Evolutionary conservation across 768 basidiomycete genomes (phyloP).

Genomic region (Gymnopilus junonius): DNA sequence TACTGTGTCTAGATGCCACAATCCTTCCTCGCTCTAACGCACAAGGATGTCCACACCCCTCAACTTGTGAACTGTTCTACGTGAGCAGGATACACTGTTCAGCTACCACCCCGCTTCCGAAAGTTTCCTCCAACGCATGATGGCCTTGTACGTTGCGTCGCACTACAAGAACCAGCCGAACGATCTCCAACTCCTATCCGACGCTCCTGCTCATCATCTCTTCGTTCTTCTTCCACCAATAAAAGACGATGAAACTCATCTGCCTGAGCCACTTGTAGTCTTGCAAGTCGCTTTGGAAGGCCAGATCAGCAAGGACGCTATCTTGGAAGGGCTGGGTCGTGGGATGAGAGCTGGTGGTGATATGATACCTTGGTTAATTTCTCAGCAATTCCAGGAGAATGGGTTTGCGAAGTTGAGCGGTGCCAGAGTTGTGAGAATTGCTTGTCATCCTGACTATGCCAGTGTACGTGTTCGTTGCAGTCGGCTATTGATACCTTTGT

Average conservation of each 20-base stretch:
- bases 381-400: slow-evolving; percentile 95
- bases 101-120: slow-evolving; percentile 98
- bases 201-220: slow-evolving; percentile 95
- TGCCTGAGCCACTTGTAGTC: slow-evolving; percentile 96
- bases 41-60: slow-evolving; percentile 92
- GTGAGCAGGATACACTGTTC: slow-evolving; percentile 97
- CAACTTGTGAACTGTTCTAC: slow-evolving; percentile 92
- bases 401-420: slow-evolving; percentile 93
- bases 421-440: slow-evolving; percentile 89
- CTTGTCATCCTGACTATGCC: slow-evolving; percentile 94
- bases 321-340: slow-evolving; percentile 84
- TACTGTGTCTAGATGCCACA: slow-evolving; percentile 92
- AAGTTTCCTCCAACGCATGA: slow-evolving; percentile 96
- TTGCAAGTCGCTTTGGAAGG: slow-evolving; percentile 97
- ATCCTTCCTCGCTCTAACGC: slow-evolving; percentile 45
- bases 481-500: background rate
- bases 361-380: slow-evolving; percentile 96
- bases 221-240: slow-evolving; percentile 95
- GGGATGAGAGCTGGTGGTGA: slow-evolving; percentile 91
- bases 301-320: slow-evolving; percentile 81
- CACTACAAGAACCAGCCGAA: slow-evolving; percentile 99
- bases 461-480: slow-evolving; percentile 61
- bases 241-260: slow-evolving; percentile 84
- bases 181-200: slow-evolving; percentile 95
- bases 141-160: slow-evolving; percentile 95